phyloP scores from a whole-genome alignment of 768 basidiomycete species.

The Crepidotus variabilis region DNA sequence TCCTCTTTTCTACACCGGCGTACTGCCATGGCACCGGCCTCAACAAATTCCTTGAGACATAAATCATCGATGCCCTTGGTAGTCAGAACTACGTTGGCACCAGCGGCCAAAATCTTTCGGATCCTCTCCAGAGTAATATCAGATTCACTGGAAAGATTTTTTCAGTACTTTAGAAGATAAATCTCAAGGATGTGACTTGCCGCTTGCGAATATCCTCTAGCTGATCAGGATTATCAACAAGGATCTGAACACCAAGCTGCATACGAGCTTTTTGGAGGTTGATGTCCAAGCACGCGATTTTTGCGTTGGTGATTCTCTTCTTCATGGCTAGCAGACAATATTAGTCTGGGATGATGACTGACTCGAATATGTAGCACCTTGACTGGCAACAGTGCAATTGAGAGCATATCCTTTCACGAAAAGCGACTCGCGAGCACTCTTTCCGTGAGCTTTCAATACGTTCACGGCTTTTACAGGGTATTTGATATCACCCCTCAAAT shows the following conservation, averaged over 20 bases:
- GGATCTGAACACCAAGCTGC: conserved; percentile 96
- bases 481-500: conserved; percentile 91
- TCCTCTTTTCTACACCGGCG: conserved; percentile 98
- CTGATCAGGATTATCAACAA: conserved; percentile 95
- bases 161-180: conserved; percentile 2
- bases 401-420: conserved; percentile 96
- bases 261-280: conserved; percentile 95
- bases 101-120: conserved; percentile 91
- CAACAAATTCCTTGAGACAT: conserved; percentile 97
- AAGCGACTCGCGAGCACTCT: conserved; percentile 90
- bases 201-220: conserved; percentile 94
- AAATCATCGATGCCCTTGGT: conserved; percentile 99
- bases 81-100: conserved; percentile 95
- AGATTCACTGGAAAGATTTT: conserved; percentile 63
- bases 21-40: conserved; percentile 98
- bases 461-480: conserved; percentile 99
- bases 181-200: conserved; percentile 35
- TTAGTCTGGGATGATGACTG: background rate
- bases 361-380: conserved; percentile 61
- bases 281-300: conserved; percentile 98
- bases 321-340: conserved; percentile 77
- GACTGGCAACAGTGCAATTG: conserved; percentile 97
- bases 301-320: conserved; percentile 86
- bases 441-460: conserved; percentile 95
- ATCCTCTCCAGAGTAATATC: conserved; percentile 96